Conservation (phyloP, 495 filamentous ascomycete species). For the Articulospora tetracladia region DNA sequence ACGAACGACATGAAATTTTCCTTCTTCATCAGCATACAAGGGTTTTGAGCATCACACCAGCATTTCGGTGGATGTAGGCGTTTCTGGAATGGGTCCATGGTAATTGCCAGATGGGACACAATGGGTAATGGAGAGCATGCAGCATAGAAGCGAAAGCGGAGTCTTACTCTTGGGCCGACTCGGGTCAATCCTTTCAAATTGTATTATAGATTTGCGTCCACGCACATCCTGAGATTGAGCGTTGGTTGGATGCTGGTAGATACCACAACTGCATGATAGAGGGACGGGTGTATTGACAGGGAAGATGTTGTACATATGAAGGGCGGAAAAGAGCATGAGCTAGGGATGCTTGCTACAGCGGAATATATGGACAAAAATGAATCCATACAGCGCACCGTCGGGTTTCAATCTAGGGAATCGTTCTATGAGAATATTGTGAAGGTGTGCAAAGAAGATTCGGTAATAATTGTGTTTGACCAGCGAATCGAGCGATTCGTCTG, state of each 20-base stretch:
- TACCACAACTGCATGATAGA: not conserved
- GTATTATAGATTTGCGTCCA: not conserved
- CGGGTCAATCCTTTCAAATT: not conserved
- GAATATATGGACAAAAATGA: no score
- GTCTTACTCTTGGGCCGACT: not conserved
- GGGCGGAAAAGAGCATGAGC: not conserved
- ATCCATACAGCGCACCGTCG: no score
- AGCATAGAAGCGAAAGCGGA: not conserved
- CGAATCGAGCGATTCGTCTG: no score
- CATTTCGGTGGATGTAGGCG: slow-evolving; percentile 10
- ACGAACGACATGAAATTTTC: slow-evolving; percentile 11
- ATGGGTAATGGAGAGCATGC: not conserved
- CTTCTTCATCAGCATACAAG: slow-evolving; percentile 11
- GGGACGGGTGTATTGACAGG: not conserved
- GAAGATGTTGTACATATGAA: no score
- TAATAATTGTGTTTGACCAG: no score
- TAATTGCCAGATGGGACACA: not conserved
- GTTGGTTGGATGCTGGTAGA: not conserved
- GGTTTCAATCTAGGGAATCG: no score
- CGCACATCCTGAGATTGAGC: not conserved
- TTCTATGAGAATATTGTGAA: no score
- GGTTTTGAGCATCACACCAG: slow-evolving; percentile 7
- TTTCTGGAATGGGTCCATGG: not conserved
- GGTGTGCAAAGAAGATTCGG: no score
- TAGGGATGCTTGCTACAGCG: no score